These are phyloP conservation scores for Heliophila coronopifolia DNA, from an alignment of 441 rosid genomes.

Conservation along the genomic window DNA sequence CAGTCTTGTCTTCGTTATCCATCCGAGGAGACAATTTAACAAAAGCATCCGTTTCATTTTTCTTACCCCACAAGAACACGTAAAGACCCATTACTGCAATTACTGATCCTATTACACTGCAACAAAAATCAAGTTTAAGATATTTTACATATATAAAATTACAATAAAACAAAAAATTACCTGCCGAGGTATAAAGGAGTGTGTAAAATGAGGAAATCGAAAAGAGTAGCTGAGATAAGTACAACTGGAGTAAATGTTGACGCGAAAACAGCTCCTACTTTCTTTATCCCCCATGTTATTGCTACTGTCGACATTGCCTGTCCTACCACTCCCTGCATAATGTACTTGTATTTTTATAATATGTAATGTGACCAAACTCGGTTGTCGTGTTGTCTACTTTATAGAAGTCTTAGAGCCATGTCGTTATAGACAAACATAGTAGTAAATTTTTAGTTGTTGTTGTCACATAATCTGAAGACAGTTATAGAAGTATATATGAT, in stretches of 20 bases:
- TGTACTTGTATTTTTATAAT: too few relatives aligned
- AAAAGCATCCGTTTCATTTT: slow-evolving; percentile 20
- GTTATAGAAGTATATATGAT: too few relatives aligned
- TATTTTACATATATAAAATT: too few relatives aligned
- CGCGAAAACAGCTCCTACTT: slow-evolving; percentile 29
- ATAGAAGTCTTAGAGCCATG: not conserved
- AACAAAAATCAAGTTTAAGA: too few relatives aligned
- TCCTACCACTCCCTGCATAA: slow-evolving; percentile 56
- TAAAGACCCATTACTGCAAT: slow-evolving; percentile 38
- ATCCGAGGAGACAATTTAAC: not conserved
- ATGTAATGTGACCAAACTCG: not conserved
- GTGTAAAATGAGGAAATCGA: slow-evolving; percentile 31
- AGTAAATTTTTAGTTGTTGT: too few relatives aligned
- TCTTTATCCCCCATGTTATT: slow-evolving; percentile 22
- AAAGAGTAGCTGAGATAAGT: slow-evolving; percentile 25
- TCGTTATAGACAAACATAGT: too few relatives aligned
- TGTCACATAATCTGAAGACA: too few relatives aligned
- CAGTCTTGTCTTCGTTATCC: slow-evolving; percentile 2
- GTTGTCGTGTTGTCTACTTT: not conserved
- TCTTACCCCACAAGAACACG: slow-evolving; percentile 51
- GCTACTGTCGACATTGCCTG: slow-evolving; percentile 29
- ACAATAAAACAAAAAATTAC: too few relatives aligned
- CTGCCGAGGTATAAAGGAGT: slow-evolving; percentile 30
- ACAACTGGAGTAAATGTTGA: slow-evolving; percentile 22
- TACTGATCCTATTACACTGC: slow-evolving; percentile 43